Base-by-base conservation (phyloP, 2,329 filamentous ascomycete species). In the Stachybotrys echinatus region DNA sequence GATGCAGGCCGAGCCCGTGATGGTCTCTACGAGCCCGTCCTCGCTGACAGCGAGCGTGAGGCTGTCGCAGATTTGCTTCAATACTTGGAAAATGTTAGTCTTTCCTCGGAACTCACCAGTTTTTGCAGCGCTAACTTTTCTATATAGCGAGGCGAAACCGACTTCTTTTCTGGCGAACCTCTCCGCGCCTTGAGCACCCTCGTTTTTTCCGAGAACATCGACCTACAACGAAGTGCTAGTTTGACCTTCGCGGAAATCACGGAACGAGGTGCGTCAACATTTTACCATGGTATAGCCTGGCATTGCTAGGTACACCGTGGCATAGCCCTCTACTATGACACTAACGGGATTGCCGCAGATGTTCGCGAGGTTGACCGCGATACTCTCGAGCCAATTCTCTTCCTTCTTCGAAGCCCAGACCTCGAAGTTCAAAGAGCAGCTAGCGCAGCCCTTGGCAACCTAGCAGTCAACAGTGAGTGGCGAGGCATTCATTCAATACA, bases 231-330 rank as follows among this genome's bases (percentile, higher is more conserved):
- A 58, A 97, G 94, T 73, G 94, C 94, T 48, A 97, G 92, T 69
- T 81, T 99, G 69, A 99, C 94, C 3, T 99, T 99, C 77, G 94
- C 94, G 53, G 94, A 99, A 70, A 99, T 99, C 59, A 99, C 94
- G 38, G 94, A 99, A 73, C 76, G 92, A 89, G 92, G 94, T 96
- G 79, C 61, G 77, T 58, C 23, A 42, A 38, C n/a, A 18, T 10
- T 17, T 37, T 37, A 45, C 17, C 43, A 18, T 37, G 23, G 38
- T 12, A 19, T 31, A 12, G 22, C 22, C 17, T 37, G 45, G 20
- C 18, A 12, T 50, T 48, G 19, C 46, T 53, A 23, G 27, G 27
- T 10, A 18, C 21, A 14, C 12, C 38, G 38, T 60, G 49, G 64
- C 50, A 12, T 40, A 40, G 17, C 38, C 8, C 17, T 10, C 38